Base-by-base conservation (phyloP, 2,329 filamentous ascomycete genomes). In the Fusarium sp. region DNA sequence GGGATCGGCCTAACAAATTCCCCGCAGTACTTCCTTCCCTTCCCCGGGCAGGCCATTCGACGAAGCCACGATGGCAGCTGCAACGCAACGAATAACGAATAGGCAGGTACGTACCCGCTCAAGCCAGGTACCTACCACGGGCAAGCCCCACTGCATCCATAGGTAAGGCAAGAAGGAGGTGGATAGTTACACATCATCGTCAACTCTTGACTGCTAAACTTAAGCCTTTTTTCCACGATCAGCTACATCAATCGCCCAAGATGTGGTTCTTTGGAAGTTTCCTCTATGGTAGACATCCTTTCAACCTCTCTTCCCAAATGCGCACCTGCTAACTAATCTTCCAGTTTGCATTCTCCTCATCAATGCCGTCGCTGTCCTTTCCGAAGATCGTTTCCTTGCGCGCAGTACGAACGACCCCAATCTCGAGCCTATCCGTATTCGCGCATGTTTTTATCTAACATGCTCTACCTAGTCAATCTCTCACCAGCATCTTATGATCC, bases 321-420 rank as follows among this genome's bases (percentile, higher is more conserved):
- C 41, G 38, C 47, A 31, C n/a, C 40, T 37, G 44, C 67, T 74
- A 69, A 73, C 54, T 23, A 38, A 11, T 28, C 33, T 37, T 36
- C 37, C 41, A 79, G 92, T 95, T 72, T 87, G 89, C 73, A 85
- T 97, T 78, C 92, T 98, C 76, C 88, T 98, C 78, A 90, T 96
- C 81, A 99, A 99, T 81, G 93, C 93, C 71, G 91, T 98, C 77
- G 93, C 94, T 69, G 89, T 97, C 77, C 91, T 98, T 70, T 97
- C 93, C 74, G 94, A 97, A 88, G 94, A 97, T 82, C 91, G 94
- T 67, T 97, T 97, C 80, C 92, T 97, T 71, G 81, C 91, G 82
- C 91, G 79, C 73, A 97, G 80, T 82, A 77, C 70, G 80, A 65
- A 18, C 36, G 47, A 28, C 42, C 57, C 34, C 50, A 16, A 37